Evolutionary conservation across 352 stramenopile genomes (phyloP), one percentile per base, ranked within the genome.

Genomic region (Pythium grandisporangium): DNA sequence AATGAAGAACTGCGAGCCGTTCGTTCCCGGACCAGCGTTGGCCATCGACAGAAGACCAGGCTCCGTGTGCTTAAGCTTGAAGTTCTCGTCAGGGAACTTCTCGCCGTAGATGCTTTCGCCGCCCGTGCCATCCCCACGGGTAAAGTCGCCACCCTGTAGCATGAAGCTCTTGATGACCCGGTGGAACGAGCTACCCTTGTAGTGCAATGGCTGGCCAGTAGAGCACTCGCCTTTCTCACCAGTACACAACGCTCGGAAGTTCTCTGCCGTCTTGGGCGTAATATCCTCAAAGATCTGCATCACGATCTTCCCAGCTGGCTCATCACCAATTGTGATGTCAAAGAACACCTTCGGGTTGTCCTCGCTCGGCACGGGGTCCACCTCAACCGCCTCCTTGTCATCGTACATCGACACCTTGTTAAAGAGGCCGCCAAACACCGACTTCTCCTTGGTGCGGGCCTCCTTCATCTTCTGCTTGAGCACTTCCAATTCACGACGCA

Each of bases 321-420:
- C 72, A 16, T 87, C 89, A 29, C 87, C 92, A 17, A 97, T 96
- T 49, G 77, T 76, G 7, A 99, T 86, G 58, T 99, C 91, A 55
- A 99, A 99, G 63, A 96, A 99, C 16, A 98, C 95, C 70, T 98
- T 95, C 29, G 95, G 94, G 70, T 98, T 98, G 66, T 87, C 90
- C 22, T 67, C 63, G 48, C 88, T 74, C 21, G 71, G 51, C 39
- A 55, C 59, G 4, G 63, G 59, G 23, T 90, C 78, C 14, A 27
- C 30, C 45, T 87, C 74, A n/a, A 93, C 61, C 11, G 52, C 20
- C 45, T 69, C 93, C 77, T 99, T 99, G 60, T 99, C 96, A 51
- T 96, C 78, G 60, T 99, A 99, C 66, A 99, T 96, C 39, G 70
- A 93, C 19, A 95, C 86, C 60, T 98, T 98, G 55, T 73, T 77